Percentiles rank a stretch among this genome's conserved stretches.
phyloP scores from a whole-genome alignment of 1,139 yeast genomes.

The Debaryomyces subglobosus region DNA sequence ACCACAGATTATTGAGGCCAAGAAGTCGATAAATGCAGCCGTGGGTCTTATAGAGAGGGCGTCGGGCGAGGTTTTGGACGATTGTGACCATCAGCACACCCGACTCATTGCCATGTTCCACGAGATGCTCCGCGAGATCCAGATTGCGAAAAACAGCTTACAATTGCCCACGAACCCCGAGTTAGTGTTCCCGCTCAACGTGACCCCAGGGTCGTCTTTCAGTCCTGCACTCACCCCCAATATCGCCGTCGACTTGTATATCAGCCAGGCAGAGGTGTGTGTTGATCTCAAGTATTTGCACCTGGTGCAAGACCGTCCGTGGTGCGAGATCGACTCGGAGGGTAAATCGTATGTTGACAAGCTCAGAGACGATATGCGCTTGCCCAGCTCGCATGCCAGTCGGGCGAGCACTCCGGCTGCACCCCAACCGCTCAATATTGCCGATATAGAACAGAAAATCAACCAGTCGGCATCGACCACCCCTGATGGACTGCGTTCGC shows the following conservation, averaged over 20 bases:
- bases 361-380: conserved; percentile 45
- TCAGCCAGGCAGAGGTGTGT: conserved; percentile 50
- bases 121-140: conserved; percentile 30
- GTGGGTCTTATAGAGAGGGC: conserved; percentile 28
- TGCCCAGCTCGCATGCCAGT: conserved; percentile 21
- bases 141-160: conserved; percentile 37
- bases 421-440: conserved; percentile 21
- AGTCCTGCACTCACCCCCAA: conserved; percentile 37
- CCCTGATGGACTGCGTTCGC: conserved; percentile 5
- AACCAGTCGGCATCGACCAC: neutral
- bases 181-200: conserved; percentile 44
- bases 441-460: conserved; percentile 24
- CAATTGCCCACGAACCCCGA: conserved; percentile 49
- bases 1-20: conserved; percentile 37
- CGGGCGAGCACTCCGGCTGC: conserved; percentile 12
- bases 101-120: conserved; percentile 29
- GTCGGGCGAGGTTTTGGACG: conserved; percentile 7
- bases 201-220: conserved; percentile 28
- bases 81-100: conserved; percentile 20
- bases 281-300: conserved; percentile 45
- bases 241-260: conserved; percentile 43
- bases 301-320: conserved; percentile 42
- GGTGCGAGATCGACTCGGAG: conserved; percentile 40
- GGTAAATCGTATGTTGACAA: conserved; percentile 47
- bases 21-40: conserved; percentile 35